A percentile compares a stretch with the other conserved stretches of the same genome.
phyloP scores from a whole-genome alignment of 257 asterid genomes.

The Gentiana straminea region DNA sequence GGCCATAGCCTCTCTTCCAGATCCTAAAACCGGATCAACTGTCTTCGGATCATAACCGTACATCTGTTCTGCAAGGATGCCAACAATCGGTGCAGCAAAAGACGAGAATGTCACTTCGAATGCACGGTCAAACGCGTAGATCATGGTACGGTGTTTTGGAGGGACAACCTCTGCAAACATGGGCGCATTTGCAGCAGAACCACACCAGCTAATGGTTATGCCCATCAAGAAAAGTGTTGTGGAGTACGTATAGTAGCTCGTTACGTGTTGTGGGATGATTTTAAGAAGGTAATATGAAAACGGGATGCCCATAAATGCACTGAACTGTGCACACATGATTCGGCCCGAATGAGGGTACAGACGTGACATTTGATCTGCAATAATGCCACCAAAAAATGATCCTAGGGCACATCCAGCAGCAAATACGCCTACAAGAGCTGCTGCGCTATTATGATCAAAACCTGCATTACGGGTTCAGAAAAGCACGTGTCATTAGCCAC shows the following conservation, averaged over 20 bases:
- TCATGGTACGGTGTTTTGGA: conserved; percentile 83
- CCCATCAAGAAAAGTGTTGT: conserved; percentile 79
- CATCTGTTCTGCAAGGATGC: conserved; percentile 75
- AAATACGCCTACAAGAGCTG: conserved; percentile 67
- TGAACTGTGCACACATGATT: conserved; percentile 88
- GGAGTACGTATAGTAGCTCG: conserved; percentile 58
- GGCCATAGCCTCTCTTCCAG: conserved; percentile 64
- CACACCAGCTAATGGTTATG: conserved; percentile 82
- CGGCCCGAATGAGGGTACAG: conserved; percentile 75
- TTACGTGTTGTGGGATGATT: conserved; percentile 48
- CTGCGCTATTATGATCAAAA: conserved; percentile 83
- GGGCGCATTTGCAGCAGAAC: conserved; percentile 86
- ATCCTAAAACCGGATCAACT: conserved; percentile 65
- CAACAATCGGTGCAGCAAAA: conserved; percentile 86
- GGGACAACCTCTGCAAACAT: conserved; percentile 99
- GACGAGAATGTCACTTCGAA: conserved; percentile 90
- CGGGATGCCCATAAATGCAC: conserved; percentile 89
- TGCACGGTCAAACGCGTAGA: conserved; percentile 89
- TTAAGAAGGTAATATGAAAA: conserved; percentile 69
- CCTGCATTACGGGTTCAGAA: conserved; percentile 29
- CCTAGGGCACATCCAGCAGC: conserved; percentile 95
- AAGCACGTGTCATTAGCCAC: too few relatives aligned
- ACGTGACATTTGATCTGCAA: conserved; percentile 63
- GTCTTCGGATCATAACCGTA: conserved; percentile 74
- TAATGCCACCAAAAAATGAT: conserved; percentile 74